phyloP scores from a whole-genome alignment of 345 rosid species.

The Salix udensis region DNA sequence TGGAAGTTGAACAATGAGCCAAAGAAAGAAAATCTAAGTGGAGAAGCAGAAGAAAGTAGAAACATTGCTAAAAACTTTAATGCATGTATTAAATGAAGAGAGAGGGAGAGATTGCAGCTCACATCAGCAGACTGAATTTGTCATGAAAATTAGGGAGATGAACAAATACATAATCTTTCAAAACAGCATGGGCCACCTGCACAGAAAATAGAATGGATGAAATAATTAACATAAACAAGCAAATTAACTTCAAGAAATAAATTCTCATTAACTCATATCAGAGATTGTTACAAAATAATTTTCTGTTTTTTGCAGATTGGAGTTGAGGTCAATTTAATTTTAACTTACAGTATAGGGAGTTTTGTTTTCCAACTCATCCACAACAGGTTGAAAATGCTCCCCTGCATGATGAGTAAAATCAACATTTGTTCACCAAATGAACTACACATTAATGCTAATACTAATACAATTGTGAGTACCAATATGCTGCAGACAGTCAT shows the following conservation, averaged over 20 bases:
- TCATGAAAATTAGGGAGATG: conserved; percentile 78
- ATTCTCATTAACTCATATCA: background rate
- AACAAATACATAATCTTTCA: conserved; percentile 65
- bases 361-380: conserved; percentile 55
- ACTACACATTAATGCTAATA: background rate
- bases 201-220: conserved; percentile 1
- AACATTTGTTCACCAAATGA: conserved; percentile 8
- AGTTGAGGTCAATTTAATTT: background rate
- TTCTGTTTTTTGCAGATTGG: background rate
- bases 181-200: conserved; percentile 77
- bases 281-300: conserved; percentile 3
- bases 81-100: background rate
- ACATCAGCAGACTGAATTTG: conserved; percentile 94
- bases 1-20: background rate
- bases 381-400: conserved; percentile 67
- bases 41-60: background rate
- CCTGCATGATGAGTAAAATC: conserved; percentile 42
- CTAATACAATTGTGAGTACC: conserved; percentile 39
- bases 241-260: background rate
- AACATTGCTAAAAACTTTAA: background rate
- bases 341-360: conserved; percentile 12
- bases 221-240: conserved; percentile 1
- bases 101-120: conserved; percentile 20
- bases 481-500: conserved; percentile 72
- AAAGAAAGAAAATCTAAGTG: conserved; percentile 2